These are phyloP conservation scores for Podila minutissima DNA, from an alignment of 192 early-diverging fungal species.

Conservation along the genomic window DNA sequence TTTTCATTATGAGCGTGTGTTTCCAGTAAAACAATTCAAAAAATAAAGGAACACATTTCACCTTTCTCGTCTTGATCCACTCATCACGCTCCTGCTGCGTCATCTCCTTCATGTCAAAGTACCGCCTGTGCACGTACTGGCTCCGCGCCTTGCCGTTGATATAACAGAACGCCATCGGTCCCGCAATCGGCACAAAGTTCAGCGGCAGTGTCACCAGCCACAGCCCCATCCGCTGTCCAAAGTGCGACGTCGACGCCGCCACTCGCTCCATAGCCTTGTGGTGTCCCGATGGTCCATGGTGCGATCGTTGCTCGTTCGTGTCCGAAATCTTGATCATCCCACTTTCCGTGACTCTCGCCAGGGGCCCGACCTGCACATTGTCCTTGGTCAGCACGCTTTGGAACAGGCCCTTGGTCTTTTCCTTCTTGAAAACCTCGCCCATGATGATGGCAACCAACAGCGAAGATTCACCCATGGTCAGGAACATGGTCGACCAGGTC, in stretches of 20 bases:
- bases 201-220: slow-evolving; percentile 58
- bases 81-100: slow-evolving; percentile 41
- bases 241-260: slow-evolving; percentile 26
- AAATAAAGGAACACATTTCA: neutral
- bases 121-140: slow-evolving; percentile 49
- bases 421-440: slow-evolving; percentile 52
- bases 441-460: slow-evolving; percentile 39
- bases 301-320: neutral
- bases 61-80: slow-evolving; percentile 41
- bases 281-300: neutral
- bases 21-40: neutral
- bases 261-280: slow-evolving; percentile 21
- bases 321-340: slow-evolving; percentile 36
- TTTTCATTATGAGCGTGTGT: neutral
- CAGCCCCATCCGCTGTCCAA: slow-evolving; percentile 50
- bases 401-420: slow-evolving; percentile 41
- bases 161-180: slow-evolving; percentile 51
- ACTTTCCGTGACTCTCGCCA: slow-evolving; percentile 31
- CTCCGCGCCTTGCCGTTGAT: slow-evolving; percentile 53
- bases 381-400: slow-evolving; percentile 43
- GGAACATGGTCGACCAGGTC: slow-evolving; percentile 52
- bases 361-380: slow-evolving; percentile 34
- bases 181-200: slow-evolving; percentile 52
- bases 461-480: slow-evolving; percentile 50
- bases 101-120: slow-evolving; percentile 58